Evolutionary conservation across 768 basidiomycete species (phyloP), one percentile per base, ranked within the genome.

Genomic region (Infundibulicybe gibba): DNA sequence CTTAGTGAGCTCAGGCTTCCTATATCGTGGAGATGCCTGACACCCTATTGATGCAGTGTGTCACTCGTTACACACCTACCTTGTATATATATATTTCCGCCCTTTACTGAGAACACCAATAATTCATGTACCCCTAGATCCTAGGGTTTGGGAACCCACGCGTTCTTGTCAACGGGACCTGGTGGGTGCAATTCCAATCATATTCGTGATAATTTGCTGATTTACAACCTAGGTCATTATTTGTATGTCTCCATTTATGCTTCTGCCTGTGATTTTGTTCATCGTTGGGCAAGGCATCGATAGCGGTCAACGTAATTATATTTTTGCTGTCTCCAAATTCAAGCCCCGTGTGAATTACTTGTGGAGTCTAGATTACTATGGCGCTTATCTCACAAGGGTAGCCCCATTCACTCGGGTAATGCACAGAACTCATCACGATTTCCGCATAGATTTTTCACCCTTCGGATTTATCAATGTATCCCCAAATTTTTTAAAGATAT

Each of bases 341-440:
- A 8, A 25, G 25, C 25, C 25, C 25, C 25, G 25, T 40, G 25
- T 50, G 25, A 33, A 32, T 47, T 30, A 47, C 20, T 30, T 13
- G 13, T 31, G 35, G 21, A 39, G 38, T 12, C 21, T 46, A 76
- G 70, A 54, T 76, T 32, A 14, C 65, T 32, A 66, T 74, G 39
- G 71, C 70, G 15, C 70, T 75, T 38, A 52, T 70, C 30, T 68
- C 69, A 5, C 73, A 77, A 61, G 61, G 59, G 72, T 75, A 35
- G 8, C 25, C 25, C 25, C 25, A 25, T 25, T 25, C 25, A 14
- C 14, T 38, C 3, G 14, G 35, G 17, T 38, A 10, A 38, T 10
- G 17, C 17, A 10, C 4, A 10, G 17, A 14, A 38, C 35, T 38
- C n/a, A 38, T 38, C n/a, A n/a, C n/a, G 10, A 38, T 16, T 13